These are phyloP conservation scores for Candida silvicultrix DNA, from an alignment of 805 yeast genomes.

Conservation along the genomic window DNA sequence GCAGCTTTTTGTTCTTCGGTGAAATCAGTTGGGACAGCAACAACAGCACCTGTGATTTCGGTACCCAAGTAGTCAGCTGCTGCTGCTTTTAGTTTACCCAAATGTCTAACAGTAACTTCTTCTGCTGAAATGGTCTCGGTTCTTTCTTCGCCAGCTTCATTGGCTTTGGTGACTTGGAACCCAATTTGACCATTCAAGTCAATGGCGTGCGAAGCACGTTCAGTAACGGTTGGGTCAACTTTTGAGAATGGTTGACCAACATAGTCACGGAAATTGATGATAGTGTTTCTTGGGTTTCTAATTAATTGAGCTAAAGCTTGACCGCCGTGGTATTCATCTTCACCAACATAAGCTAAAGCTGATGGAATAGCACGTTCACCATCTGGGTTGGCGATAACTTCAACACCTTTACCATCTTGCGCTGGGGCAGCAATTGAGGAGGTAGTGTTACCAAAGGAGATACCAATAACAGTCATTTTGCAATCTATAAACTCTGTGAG, in stretches of 20 bases:
- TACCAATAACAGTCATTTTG: conserved; percentile 65
- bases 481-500: not conserved
- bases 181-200: conserved; percentile 63
- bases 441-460: conserved; percentile 93
- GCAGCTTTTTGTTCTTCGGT: conserved; percentile 64
- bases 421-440: conserved; percentile 88
- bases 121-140: conserved; percentile 58
- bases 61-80: conserved; percentile 91
- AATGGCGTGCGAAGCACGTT: conserved; percentile 61
- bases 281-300: conserved; percentile 83
- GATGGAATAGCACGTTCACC: conserved; percentile 98
- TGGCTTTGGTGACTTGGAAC: conserved; percentile 42
- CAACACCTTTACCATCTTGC: conserved; percentile 78
- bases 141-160: conserved; percentile 34
- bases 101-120: conserved; percentile 79
- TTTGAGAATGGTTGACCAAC: conserved; percentile 70
- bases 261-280: conserved; percentile 89
- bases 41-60: conserved; percentile 71
- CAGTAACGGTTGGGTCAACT: conserved; percentile 59
- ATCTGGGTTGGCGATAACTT: conserved; percentile 97
- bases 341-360: conserved; percentile 83
- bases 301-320: conserved; percentile 91
- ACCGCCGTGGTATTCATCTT: conserved; percentile 94
- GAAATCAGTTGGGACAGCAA: conserved; percentile 89
- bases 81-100: conserved; percentile 73